Conservation (phyloP, 371 early-diverging fungal species). For the Hamiltosporidium magnivora region DNA sequence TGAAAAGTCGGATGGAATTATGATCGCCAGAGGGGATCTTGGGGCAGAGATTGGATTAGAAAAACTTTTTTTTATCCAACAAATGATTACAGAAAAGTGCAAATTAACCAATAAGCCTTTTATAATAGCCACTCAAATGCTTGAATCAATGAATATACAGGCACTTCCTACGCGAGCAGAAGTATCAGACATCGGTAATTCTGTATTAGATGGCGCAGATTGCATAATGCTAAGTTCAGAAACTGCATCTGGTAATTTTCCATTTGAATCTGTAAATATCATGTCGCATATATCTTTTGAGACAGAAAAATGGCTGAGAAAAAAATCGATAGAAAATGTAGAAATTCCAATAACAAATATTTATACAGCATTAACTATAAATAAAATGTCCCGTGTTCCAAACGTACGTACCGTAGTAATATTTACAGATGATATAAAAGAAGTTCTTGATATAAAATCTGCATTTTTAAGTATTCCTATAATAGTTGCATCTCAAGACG, state of each 20-base stretch:
- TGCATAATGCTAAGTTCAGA: conserved; percentile 96
- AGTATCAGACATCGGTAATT: conserved; percentile 90
- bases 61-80: conserved; percentile 77
- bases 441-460: too few species aligned
- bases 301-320: too few species aligned
- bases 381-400: too few species aligned
- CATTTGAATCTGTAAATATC: conserved; percentile 57
- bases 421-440: too few species aligned
- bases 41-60: conserved; percentile 85
- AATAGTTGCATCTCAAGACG: too few species aligned
- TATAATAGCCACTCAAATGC: conserved; percentile 89
- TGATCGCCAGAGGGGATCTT: conserved; percentile 93
- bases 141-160: conserved; percentile 85
- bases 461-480: too few species aligned
- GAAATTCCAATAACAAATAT: too few species aligned
- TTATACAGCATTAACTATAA: too few species aligned
- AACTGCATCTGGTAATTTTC: conserved; percentile 76
- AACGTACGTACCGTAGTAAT: too few species aligned
- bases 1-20: conserved; percentile 79
- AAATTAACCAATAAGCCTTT: conserved; percentile 82
- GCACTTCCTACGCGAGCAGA: conserved; percentile 93
- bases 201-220: conserved; percentile 83
- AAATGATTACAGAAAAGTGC: conserved; percentile 83
- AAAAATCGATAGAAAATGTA: too few species aligned
- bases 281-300: too few species aligned